These are phyloP conservation scores for Debaryomyces fabryi DNA, from an alignment of 1,139 yeast species.

Conservation along the genomic window DNA sequence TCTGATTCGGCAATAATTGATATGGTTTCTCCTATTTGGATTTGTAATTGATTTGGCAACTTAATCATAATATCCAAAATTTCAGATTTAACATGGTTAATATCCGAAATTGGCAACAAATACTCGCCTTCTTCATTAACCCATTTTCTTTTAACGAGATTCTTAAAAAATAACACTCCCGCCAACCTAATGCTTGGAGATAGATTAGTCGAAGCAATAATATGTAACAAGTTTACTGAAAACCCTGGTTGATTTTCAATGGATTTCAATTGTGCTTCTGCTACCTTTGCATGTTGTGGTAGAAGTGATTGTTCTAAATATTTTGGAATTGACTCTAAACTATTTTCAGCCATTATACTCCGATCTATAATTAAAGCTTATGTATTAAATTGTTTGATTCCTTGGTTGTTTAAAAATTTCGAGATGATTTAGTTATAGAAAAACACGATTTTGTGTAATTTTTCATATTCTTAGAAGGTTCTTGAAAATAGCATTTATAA, in stretches of 20 bases:
- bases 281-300: slow-evolving; percentile 58
- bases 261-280: slow-evolving; percentile 60
- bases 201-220: slow-evolving; percentile 66
- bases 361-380: not conserved
- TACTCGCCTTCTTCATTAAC: slow-evolving; percentile 86
- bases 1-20: slow-evolving; percentile 94
- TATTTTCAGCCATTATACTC: slow-evolving; percentile 36
- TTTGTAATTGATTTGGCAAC: slow-evolving; percentile 73
- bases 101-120: slow-evolving; percentile 62
- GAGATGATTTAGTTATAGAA: slow-evolving; percentile 2
- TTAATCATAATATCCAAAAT: slow-evolving; percentile 82
- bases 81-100: slow-evolving; percentile 68
- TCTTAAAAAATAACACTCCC: slow-evolving; percentile 88
- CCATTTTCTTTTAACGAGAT: slow-evolving; percentile 84
- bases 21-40: slow-evolving; percentile 92
- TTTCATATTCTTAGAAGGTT: not conserved
- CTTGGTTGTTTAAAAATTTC: slow-evolving; percentile 3
- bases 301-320: slow-evolving; percentile 52
- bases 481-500: not conserved
- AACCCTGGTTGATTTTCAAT: slow-evolving; percentile 74
- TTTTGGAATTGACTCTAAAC: slow-evolving; percentile 46
- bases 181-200: slow-evolving; percentile 72
- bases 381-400: not conserved
- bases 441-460: slow-evolving; percentile 2
- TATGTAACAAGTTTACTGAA: slow-evolving; percentile 70